Evolutionary conservation across 345 rosid genomes (phyloP).

Genomic region (Adansonia digitata): DNA sequence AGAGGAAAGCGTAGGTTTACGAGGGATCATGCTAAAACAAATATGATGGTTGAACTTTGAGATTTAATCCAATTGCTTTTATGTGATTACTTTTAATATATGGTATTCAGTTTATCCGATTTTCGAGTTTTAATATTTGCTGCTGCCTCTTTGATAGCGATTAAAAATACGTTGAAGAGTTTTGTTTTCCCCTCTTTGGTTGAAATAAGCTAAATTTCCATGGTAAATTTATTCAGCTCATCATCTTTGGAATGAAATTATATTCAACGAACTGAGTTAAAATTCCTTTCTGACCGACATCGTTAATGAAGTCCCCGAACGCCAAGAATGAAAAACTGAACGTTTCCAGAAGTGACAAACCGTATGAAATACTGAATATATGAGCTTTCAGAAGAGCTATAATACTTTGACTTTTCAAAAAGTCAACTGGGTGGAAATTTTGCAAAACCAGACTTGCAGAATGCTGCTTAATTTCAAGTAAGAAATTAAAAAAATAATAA

Average conservation of each 20-base stretch:
- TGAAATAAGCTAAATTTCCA: not conserved
- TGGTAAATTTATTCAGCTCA: not conserved
- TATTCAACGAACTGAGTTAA: not conserved
- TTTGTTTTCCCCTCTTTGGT: too few species aligned
- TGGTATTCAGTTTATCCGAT: too few species aligned
- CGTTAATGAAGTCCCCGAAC: not conserved
- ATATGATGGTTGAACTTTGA: too few species aligned
- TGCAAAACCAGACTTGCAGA: not conserved
- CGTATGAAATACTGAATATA: not conserved
- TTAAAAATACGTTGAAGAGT: too few species aligned
- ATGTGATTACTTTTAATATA: too few species aligned
- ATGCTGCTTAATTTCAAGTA: constrained; percentile 6
- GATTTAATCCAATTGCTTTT: too few species aligned
- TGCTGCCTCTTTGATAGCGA: too few species aligned
- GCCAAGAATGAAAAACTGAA: not conserved
- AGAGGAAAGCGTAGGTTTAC: not conserved
- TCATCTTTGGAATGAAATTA: not conserved
- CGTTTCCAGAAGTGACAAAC: not conserved
- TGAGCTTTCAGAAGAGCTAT: not conserved
- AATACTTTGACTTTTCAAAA: constrained; percentile 13
- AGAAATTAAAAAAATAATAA: not conserved
- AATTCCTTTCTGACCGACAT: not conserved
- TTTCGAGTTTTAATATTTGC: too few species aligned
- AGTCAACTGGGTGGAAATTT: constrained; percentile 23
- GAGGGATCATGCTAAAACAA: not conserved